Conservation (phyloP, 2,329 filamentous ascomycete species). For the Pseudonectria foliicola region DNA sequence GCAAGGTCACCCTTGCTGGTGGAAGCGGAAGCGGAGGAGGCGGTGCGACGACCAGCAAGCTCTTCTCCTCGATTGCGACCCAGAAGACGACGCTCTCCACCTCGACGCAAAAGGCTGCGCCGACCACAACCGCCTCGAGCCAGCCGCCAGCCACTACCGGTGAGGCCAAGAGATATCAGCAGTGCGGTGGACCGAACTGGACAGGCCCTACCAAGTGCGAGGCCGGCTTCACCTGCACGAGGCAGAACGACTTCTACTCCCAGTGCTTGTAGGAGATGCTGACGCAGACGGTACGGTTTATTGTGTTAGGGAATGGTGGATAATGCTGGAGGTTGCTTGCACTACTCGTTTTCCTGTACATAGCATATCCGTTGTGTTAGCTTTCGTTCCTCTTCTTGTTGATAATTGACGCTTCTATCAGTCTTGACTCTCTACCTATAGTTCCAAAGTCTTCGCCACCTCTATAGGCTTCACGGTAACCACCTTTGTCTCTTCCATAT, state of each 20-base stretch:
- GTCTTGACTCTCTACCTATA: neutral
- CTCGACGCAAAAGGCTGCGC: neutral
- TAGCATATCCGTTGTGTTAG: neutral
- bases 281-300: neutral
- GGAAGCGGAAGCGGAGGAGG: neutral
- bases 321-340: neutral
- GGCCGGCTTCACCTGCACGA: slow-evolving; percentile 5
- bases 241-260: slow-evolving; percentile 11
- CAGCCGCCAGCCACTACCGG: neutral
- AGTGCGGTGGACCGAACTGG: slow-evolving; percentile 9
- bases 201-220: slow-evolving; percentile 6
- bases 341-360: slow-evolving; percentile 1
- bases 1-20: slow-evolving; percentile 5
- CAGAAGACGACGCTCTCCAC: neutral
- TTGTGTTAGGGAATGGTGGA: neutral
- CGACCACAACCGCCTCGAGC: neutral
- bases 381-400: slow-evolving; percentile 1
- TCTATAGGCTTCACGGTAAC: slow-evolving; percentile 31
- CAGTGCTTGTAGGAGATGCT: slow-evolving; percentile 5
- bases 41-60: neutral
- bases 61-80: neutral
- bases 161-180: slow-evolving; percentile 1
- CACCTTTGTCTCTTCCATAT: slow-evolving; percentile 39
- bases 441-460: neutral
- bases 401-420: neutral